Evolutionary conservation across 2,329 filamentous ascomycete species (phyloP), one percentile per base, ranked within the genome.

Genomic region (Colletotrichum musicola): DNA sequence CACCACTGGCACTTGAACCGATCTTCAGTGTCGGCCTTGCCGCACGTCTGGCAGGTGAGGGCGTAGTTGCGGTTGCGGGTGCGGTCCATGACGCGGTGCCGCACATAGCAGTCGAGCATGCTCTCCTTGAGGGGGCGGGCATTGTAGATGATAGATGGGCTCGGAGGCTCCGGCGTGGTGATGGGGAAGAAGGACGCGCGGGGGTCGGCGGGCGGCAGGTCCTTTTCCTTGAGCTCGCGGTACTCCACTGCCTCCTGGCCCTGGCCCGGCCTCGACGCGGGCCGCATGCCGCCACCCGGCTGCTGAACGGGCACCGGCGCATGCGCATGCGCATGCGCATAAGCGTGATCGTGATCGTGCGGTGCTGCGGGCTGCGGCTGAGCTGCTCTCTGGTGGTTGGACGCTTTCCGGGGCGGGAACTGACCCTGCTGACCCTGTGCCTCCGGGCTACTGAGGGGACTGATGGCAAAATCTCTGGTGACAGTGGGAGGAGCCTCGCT

Each of bases 21-120:
- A 70, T 82, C 77, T 51, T 82, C 80, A 6, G 74, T 72, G 65
- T 88, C 84, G 57, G 79, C 77, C 64, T 78, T 79, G 60, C 81
- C 80, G 75, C 87, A 89, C 4, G 83, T 81, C 75, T 87, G 84
- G 74, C 87, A 89, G 12, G 84, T 80, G 20, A 89, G 78, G 2
- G 86, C 81, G 73, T 88, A 85, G 72, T 82, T 75, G 54, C 74
- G 76, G 75, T 89, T 89, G 68, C 78, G 77, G 61, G 82, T 81
- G 44, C 81, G 77, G 62, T 83, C 80, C 83, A 89, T 86, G 54
- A 76, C 80, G 54, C 74, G 75, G 74, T 89, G 87, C 4, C 75
- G 74, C 47, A 82, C 81, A 64, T 84, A 81, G 75, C 87, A 89
- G 64, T 77, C 72, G 71, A 81, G 81, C 70, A 83, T 81, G 1